Base-by-base conservation (phyloP, 2,329 filamentous ascomycete species). In the Pseudomassariella vexata region DNA sequence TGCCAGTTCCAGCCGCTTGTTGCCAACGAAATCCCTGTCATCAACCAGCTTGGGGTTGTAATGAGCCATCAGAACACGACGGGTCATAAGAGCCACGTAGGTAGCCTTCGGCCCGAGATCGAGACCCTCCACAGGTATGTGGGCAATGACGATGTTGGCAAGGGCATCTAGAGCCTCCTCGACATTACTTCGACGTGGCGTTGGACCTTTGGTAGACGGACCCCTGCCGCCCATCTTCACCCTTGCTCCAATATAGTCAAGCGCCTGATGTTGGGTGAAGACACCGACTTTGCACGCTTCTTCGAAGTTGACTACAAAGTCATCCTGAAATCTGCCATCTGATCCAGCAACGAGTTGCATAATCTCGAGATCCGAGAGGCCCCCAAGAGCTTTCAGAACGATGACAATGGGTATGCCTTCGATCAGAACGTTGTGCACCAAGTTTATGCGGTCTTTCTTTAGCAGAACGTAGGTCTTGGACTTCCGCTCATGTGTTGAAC, bases 41-140 rank as follows among this genome's bases (percentile, higher is more conserved):
- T 98, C 92, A 2, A 98, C 87, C 32, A 96, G 68, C 35, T 83
- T 87, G 2, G 85, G 76, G 51, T 98, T 86, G 38, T 92, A 84
- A 51, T 88, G 82, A 2, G 89, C 89, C 85, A 96, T 95, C 29
- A 98, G 63, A 4, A 96, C 89, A 57, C 89, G 78, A n/a, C 92
- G 82, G 18, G 88, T 86, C 92, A 98, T 98, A 66, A 95, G 86
- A 28, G 90, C 90, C 34, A 98, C 79, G 50, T 96, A 98, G 7
- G 96, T 75, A 15, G 90, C 89, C 56, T 98, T 98, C n/a, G 90
- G 89, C 35, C 92, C 81, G 57, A 96, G 96, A 52, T 98, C 89
- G 46, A 95, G 76, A 27, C 86, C 86, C 46, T 86, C 77, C 22
- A 98, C 89, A 5, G 88, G 83, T 19, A 98, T 89, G 48, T 98